phyloP scores from a whole-genome alignment of 148 eudicot species.

The Rhododendron ovatum region DNA sequence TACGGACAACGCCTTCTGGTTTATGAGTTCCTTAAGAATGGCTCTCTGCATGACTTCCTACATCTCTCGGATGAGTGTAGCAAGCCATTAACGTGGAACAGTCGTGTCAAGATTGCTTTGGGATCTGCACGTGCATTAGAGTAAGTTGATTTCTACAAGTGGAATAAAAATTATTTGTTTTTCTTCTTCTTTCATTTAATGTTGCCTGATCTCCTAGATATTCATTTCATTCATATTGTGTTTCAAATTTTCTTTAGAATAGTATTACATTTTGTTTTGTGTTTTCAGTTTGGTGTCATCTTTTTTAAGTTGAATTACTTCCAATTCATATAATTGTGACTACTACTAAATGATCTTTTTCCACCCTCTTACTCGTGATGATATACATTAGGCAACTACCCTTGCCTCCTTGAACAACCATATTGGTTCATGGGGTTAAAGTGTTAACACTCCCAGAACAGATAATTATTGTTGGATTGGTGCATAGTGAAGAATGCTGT shows the following conservation, averaged over 20 bases:
- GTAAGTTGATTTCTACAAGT: slow-evolving; percentile 45
- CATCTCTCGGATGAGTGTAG: slow-evolving; percentile 78
- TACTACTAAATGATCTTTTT: not conserved
- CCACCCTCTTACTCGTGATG: not conserved
- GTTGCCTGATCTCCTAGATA: not conserved
- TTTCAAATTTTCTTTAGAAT: not conserved
- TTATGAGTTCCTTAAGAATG: slow-evolving; percentile 76
- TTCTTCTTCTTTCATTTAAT: not conserved
- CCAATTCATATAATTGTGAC: not conserved
- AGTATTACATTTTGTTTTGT: not conserved
- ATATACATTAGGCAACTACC: not conserved
- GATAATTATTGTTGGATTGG: not conserved
- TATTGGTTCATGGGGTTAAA: too few species aligned
- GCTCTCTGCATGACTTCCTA: slow-evolving; percentile 77
- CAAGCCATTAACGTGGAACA: slow-evolving; percentile 87
- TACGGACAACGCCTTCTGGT: slow-evolving; percentile 87
- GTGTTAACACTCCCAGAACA: not conserved
- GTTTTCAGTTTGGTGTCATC: not conserved
- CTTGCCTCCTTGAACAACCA: not conserved
- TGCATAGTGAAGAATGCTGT: not conserved
- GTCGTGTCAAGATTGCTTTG: slow-evolving; percentile 92
- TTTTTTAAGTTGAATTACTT: not conserved
- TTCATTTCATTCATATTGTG: not conserved
- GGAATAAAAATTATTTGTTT: not conserved
- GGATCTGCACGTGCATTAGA: slow-evolving; percentile 98